Evolutionary conservation across 306 rosid genomes (phyloP).

Genomic region (Lagenaria siceraria): DNA sequence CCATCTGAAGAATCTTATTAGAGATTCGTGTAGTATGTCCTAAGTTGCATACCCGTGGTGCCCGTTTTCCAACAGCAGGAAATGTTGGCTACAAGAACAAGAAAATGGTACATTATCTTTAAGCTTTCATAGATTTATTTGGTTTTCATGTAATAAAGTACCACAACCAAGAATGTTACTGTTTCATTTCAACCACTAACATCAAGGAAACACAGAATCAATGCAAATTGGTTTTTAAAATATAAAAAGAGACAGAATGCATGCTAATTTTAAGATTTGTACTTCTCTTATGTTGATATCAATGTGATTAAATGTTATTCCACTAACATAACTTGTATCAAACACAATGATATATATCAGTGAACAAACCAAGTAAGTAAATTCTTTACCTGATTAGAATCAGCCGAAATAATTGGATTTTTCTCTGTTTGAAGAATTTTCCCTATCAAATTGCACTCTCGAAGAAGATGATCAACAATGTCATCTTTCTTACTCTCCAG

Average conservation of each 20-base stretch:
- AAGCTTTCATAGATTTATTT: not conserved
- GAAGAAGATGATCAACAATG: conserved; percentile 65
- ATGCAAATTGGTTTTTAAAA: not conserved
- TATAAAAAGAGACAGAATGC: not conserved
- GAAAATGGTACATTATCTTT: conserved; percentile 6
- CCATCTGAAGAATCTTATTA: conserved; percentile 70
- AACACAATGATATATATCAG: not conserved
- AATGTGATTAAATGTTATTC: not conserved
- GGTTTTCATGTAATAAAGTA: not conserved
- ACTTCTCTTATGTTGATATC: not conserved
- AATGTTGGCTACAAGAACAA: conserved; percentile 61
- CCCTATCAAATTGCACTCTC: conserved; percentile 71
- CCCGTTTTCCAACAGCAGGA: conserved; percentile 47
- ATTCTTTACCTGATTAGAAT: conserved; percentile 41
- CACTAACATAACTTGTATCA: not conserved
- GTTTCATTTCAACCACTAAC: conserved; percentile 1
- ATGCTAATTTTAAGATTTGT: not conserved
- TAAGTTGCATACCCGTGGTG: conserved; percentile 73
- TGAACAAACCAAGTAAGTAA: not conserved
- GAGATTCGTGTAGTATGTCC: conserved; percentile 76
- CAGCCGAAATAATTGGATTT: conserved; percentile 46
- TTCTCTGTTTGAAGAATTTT: conserved; percentile 63
- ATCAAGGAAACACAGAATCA: not conserved
- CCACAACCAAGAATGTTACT: not conserved
- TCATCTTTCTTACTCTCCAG: conserved; percentile 73